Base-by-base conservation (phyloP, 2,329 filamentous ascomycete species). In the Penicillium occitanis region DNA sequence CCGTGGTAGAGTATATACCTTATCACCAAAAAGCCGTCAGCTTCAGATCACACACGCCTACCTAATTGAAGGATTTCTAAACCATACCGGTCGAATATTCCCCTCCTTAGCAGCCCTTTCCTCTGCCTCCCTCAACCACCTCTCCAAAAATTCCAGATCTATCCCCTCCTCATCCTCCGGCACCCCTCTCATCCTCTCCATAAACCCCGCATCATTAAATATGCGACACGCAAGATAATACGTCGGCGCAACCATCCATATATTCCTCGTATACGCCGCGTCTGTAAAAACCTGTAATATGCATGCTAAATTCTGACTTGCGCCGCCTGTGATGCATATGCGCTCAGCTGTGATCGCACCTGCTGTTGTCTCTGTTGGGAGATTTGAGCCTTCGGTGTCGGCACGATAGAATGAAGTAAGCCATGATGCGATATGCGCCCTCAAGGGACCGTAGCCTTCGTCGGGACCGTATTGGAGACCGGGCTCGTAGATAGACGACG, bases 211-310 rank as follows among this genome's bases (percentile, higher is more conserved):
- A 77, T 97, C 93, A 66, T 91, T 88, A 73, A 97, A 93, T 65
- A 96, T 91, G n/a, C 89, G 85, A 73, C 91, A 93, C 0, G 89
- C 91, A n/a, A 96, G 82, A 77, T 92, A 91, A 75, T 96, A 97
- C 57, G 90, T 90, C 4, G 93, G 93, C 22, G 90, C 88, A 1
- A 93, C 87, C 77, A 93, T 86, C 90, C 91, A 97, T 10, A 96
- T 83, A 70, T 87, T 87, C 55, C 85, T 82, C 0, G 93, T 97
- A 73, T 88, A 90, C 2, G 82, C 78, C 0, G 91, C 90, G 75
- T 97, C 93, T 0, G 92, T 91, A 73, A 90, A 97, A 35, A 90
- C 90, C 76, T 90, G 87, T 60, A 97, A 80, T 3, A 96, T 80
- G 72, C 88, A 90, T 0, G 90, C 92, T 2, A 96, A 77, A 74